Percentiles rank a stretch among this genome's conserved stretches.
Evolutionary conservation across 176 grass and related monocot species (phyloP).

Genomic region (Oryza officinalis): DNA sequence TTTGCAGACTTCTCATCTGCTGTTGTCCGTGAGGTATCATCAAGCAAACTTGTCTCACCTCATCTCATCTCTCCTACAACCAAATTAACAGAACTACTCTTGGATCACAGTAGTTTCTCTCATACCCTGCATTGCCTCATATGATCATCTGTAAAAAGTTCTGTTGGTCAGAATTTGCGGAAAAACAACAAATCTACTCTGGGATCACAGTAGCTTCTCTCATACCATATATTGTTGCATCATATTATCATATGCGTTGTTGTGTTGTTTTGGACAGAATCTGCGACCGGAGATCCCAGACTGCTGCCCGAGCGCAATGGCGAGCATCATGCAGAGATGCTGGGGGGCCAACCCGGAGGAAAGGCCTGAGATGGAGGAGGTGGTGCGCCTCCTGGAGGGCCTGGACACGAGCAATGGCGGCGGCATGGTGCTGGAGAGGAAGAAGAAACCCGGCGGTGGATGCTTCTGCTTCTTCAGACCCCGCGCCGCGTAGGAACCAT

Average conservation of each 20-base stretch:
- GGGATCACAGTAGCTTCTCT: background rate
- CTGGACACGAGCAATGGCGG: slow-evolving; percentile 56
- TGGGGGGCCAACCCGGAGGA: slow-evolving; percentile 55
- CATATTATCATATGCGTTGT: no score
- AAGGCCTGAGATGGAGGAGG: slow-evolving; percentile 56
- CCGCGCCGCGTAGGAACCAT: background rate
- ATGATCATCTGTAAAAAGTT: no score
- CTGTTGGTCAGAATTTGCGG: no score
- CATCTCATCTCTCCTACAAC: background rate
- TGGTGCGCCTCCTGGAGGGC: slow-evolving; percentile 44
- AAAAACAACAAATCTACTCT: no score
- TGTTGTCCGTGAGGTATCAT: slow-evolving; percentile 30
- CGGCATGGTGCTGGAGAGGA: background rate
- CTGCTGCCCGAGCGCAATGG: slow-evolving; percentile 40
- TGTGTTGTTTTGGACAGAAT: slow-evolving; percentile 26
- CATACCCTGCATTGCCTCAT: no score
- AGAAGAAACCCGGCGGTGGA: background rate
- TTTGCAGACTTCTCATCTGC: slow-evolving; percentile 39
- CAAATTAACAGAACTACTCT: no score
- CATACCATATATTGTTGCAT: background rate
- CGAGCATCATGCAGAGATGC: slow-evolving; percentile 51
- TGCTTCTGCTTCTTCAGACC: background rate
- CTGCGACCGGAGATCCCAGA: slow-evolving; percentile 47
- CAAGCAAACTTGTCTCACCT: background rate
- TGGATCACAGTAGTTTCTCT: no score